phyloP scores from a whole-genome alignment of 805 yeast genomes.

The Ogataea paraovalis region DNA sequence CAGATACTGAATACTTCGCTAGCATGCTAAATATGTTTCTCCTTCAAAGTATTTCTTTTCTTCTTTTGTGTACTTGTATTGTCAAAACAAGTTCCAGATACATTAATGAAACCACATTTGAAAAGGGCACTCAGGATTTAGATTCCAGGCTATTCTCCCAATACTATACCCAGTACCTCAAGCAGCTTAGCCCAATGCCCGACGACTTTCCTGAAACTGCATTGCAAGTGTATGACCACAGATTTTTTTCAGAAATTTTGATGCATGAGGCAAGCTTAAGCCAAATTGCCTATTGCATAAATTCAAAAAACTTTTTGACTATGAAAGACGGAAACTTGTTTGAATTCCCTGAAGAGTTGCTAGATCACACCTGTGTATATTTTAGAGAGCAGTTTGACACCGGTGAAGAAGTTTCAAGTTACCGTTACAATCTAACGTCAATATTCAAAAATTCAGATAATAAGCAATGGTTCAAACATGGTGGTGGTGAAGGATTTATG shows the following conservation, averaged over 20 bases:
- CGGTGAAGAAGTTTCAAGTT: background rate
- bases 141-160: too few relatives aligned
- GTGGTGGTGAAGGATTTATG: constrained; percentile 22
- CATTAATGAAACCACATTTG: too few relatives aligned
- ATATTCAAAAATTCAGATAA: constrained; percentile 8
- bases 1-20: too few relatives aligned
- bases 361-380: constrained; percentile 6
- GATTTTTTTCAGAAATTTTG: background rate
- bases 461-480: constrained; percentile 9
- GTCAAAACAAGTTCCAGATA: too few relatives aligned
- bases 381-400: constrained; percentile 6
- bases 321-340: constrained; percentile 6
- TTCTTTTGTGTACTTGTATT: too few relatives aligned
- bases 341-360: constrained; percentile 11
- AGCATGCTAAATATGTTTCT: too few relatives aligned
- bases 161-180: background rate
- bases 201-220: background rate
- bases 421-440: constrained; percentile 12
- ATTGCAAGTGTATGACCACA: background rate
- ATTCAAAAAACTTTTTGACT: constrained; percentile 9
- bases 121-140: too few relatives aligned
- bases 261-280: constrained; percentile 4
- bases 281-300: constrained; percentile 22
- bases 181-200: background rate
- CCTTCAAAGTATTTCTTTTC: too few relatives aligned